These are phyloP conservation scores for Tylopilus plumbeoviolaceoides DNA, from an alignment of 768 basidiomycete species.

Conservation along the genomic window DNA sequence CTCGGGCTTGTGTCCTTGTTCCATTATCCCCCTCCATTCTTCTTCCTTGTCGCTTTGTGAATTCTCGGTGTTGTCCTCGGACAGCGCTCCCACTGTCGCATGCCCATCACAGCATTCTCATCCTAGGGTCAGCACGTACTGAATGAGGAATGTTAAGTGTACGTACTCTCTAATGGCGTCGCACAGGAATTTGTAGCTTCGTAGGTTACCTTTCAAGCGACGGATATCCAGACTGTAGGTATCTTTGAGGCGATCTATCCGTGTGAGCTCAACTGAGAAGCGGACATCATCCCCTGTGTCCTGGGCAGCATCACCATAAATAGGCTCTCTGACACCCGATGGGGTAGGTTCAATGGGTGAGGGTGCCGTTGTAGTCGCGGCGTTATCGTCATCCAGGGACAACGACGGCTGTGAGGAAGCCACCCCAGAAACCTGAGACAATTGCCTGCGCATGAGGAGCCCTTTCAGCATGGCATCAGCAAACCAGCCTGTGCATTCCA, in stretches of 20 bases:
- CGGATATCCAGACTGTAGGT: conserved; percentile 92
- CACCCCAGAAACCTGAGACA: conserved; percentile 63
- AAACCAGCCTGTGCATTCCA: too few relatives aligned
- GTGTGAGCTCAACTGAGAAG: conserved; percentile 92
- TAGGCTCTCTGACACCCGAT: conserved; percentile 40
- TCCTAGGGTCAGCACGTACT: conserved; percentile 9
- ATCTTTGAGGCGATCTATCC: conserved; percentile 84
- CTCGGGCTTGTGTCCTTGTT: too few relatives aligned
- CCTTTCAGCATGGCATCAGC: too few relatives aligned
- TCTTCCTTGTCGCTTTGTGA: too few relatives aligned
- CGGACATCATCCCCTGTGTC: conserved; percentile 95
- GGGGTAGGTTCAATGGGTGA: conserved; percentile 36
- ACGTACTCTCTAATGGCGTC: conserved; percentile 84
- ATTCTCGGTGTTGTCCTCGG: too few relatives aligned
- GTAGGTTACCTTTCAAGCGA: conserved; percentile 85
- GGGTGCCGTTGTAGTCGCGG: conserved; percentile 3
- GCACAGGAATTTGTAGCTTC: conserved; percentile 91
- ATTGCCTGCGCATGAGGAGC: conserved; percentile 85
- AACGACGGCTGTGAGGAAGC: conserved; percentile 39
- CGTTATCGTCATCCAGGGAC: conserved; percentile 46
- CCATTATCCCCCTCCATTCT: too few relatives aligned
- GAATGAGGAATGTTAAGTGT: conserved; percentile 8
- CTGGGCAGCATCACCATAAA: conserved; percentile 76
- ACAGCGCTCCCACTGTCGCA: too few relatives aligned
- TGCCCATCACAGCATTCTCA: too few relatives aligned